Percentiles rank a stretch among this genome's conserved stretches.
These are phyloP conservation scores for Rutidosis leptorrhynchoides DNA, from an alignment of 129 eudicot species.

Conservation along the genomic window DNA sequence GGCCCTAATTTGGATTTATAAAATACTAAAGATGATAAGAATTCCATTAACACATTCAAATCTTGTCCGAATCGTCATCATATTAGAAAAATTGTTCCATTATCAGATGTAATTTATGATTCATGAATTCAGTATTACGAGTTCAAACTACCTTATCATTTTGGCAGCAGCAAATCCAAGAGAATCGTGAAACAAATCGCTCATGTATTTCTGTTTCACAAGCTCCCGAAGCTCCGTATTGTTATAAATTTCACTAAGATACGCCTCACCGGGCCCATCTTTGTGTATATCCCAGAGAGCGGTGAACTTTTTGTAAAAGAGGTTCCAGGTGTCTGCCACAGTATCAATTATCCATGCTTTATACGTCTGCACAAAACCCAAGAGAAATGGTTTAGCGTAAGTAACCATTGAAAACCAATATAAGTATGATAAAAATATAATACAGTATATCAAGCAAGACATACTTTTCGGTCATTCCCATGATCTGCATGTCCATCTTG, in stretches of 20 bases:
- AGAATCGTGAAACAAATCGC: constrained; percentile 70
- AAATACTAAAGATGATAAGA: not conserved
- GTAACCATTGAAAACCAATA: not conserved
- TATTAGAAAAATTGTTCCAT: not conserved
- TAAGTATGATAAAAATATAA: not conserved
- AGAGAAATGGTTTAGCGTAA: not conserved
- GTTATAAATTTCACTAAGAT: constrained; percentile 70
- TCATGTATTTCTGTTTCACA: constrained; percentile 66
- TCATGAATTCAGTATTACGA: not conserved
- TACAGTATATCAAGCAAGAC: not conserved
- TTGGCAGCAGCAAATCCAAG: constrained; percentile 97
- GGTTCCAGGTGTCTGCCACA: constrained; percentile 76
- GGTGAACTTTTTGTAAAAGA: constrained; percentile 67
- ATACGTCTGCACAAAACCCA: constrained; percentile 42
- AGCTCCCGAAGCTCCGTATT: constrained; percentile 55
- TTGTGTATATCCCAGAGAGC: constrained; percentile 89
- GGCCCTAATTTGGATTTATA: not conserved
- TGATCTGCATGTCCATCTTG: constrained; percentile 80
- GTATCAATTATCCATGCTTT: constrained; percentile 78
- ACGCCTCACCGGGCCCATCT: constrained; percentile 88
- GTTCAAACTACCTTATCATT: constrained; percentile 69
- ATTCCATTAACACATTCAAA: not conserved
- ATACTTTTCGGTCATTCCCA: constrained; percentile 60
- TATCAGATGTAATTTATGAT: not conserved
- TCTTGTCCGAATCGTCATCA: not conserved